Base-by-base conservation (phyloP, 2,329 filamentous ascomycete genomes). In the Colletotrichum sp. region DNA sequence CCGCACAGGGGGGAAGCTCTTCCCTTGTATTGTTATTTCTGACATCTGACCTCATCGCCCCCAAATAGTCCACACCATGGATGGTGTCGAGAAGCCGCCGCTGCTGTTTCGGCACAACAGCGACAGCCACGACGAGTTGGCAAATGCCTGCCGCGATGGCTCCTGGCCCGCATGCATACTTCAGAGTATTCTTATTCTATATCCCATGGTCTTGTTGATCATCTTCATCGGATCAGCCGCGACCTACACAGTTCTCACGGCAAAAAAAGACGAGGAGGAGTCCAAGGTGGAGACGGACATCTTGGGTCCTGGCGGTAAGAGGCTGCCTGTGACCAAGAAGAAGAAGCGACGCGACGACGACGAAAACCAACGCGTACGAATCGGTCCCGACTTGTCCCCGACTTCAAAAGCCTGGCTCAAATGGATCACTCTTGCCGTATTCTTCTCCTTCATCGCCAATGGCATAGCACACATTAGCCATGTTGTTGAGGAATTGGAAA, bases 231-330 rank as follows among this genome's bases (percentile, higher is more conserved):
- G 86, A 52, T 83, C 88, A 71, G 88, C 89, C 60, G 88, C 87
- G 39, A 85, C 88, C 77, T 88, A 91, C 82, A 91, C 89, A 80
- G 86, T 92, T 57, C 83, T 88, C 81, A 88, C 86, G 72, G 87
- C 89, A 34, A 87, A 86, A 78, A 88, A 86, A 69, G 86, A 88
- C 73, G 88, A 90, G 48, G 76, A 90, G 48, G 76, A 69, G 6
- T 85, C 88, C 77, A 81, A 87, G 43, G 82, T 87, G 26, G 83
- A 84, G 68, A 90, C 88, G 26, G 87, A 84, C 36, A 84, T 91
- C 78, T 92, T 90, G 69, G 96, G 96, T n/a, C 96, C 96, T 2
- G 96, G 95, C 72, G 96, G 96, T 79, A 96, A 98, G 83, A 95
- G 95, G 39, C 88, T 98, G 70, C 96, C 95, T n/a, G 83, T 88